phyloP scores from a whole-genome alignment of 1,284 basidiomycete species.

The Ustilago shanxiensis region DNA sequence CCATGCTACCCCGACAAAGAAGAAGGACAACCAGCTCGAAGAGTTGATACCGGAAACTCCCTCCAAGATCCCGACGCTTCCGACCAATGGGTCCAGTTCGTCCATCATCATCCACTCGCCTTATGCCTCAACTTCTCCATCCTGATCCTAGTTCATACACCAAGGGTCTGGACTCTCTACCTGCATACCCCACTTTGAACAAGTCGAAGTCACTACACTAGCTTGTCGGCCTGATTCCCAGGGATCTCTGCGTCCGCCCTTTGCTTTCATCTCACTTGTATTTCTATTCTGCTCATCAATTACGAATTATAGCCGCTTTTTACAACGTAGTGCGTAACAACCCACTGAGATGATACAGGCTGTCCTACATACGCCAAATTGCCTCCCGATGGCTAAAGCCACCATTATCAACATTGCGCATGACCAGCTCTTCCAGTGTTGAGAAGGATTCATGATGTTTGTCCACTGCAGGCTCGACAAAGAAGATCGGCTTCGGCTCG shows the following conservation, averaged over 20 bases:
- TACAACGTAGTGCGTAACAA: neutral
- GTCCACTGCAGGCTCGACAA: neutral
- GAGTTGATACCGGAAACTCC: neutral
- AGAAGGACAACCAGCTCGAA: neutral
- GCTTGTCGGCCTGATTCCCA: too few relatives aligned
- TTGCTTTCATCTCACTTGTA: conserved; percentile 6
- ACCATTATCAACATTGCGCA: too few relatives aligned
- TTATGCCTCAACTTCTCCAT: neutral
- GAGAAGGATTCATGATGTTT: neutral
- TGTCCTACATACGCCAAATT: too few relatives aligned
- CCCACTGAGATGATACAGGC: neutral
- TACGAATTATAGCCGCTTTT: neutral
- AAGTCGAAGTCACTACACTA: neutral
- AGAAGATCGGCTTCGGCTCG: neutral
- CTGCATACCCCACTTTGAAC: neutral
- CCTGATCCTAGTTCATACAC: neutral
- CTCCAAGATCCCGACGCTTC: conserved; percentile 3
- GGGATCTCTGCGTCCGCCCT: neutral
- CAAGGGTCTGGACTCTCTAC: neutral
- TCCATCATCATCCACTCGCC: conserved; percentile 32
- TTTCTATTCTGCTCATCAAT: neutral
- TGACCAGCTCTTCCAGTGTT: neutral
- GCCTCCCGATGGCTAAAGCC: too few relatives aligned
- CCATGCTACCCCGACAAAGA: neutral
- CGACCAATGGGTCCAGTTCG: conserved; percentile 23